Percentiles rank a stretch among this genome's conserved stretches.
Evolutionary conservation across 768 basidiomycete species (phyloP).

Genomic region (Jaapia argillacea): DNA sequence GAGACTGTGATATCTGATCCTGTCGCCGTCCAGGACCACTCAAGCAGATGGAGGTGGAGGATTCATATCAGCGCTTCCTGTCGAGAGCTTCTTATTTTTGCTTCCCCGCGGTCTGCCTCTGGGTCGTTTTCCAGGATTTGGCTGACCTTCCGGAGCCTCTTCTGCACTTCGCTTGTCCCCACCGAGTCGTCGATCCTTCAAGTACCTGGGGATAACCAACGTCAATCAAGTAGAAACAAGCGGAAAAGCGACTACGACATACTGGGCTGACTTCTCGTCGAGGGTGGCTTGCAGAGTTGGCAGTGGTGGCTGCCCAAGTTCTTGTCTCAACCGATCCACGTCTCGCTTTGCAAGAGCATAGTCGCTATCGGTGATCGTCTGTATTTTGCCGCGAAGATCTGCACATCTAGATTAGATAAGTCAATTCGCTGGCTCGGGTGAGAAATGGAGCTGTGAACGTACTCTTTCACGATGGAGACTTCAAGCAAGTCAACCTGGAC

Average conservation of each 20-base stretch:
- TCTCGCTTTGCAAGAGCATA: conserved; percentile 67
- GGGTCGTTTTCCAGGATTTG: conserved; percentile 35
- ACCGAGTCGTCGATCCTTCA: not conserved
- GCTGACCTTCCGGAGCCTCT: conserved; percentile 20
- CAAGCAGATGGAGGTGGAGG: too few species aligned
- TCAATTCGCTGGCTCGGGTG: conserved; percentile 2
- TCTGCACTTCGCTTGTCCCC: conserved; percentile 14
- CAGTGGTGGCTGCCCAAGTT: conserved; percentile 67
- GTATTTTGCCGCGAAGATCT: conserved; percentile 61
- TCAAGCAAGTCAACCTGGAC: conserved; percentile 60
- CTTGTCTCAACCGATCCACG: conserved; percentile 64
- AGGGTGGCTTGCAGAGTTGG: conserved; percentile 64
- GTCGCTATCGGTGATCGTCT: conserved; percentile 60
- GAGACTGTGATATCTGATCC: too few species aligned
- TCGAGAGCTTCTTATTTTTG: conserved; percentile 30
- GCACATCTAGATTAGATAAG: conserved; percentile 35
- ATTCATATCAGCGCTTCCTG: too few species aligned
- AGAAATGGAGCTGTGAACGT: conserved; percentile 12
- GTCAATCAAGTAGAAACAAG: conserved; percentile 2
- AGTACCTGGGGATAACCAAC: conserved; percentile 1
- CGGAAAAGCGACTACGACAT: conserved; percentile 19
- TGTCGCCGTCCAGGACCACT: too few species aligned
- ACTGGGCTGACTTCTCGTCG: conserved; percentile 57
- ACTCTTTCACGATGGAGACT: conserved; percentile 62
- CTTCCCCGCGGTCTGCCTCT: conserved; percentile 65